These are phyloP conservation scores for Cichorium intybus DNA, from an alignment of 140 eudicot genomes.

Conservation along the genomic window DNA sequence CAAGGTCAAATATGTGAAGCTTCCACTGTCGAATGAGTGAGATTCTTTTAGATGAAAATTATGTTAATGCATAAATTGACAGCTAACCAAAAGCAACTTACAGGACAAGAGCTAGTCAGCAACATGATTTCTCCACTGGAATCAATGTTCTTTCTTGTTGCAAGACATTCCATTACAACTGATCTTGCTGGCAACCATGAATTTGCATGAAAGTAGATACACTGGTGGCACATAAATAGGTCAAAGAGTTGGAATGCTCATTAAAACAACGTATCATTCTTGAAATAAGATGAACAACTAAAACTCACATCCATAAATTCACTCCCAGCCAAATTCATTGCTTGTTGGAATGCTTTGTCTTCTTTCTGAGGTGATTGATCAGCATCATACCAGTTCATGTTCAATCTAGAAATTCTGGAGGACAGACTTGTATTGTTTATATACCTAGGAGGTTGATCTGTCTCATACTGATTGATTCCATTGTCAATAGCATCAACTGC, in stretches of 20 bases:
- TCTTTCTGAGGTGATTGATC: slow-evolving; percentile 92
- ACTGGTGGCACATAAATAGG: slow-evolving; percentile 41
- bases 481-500: slow-evolving; percentile 96
- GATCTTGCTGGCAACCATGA: slow-evolving; percentile 95
- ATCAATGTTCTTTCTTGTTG: slow-evolving; percentile 55
- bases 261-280: neutral
- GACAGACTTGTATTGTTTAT: slow-evolving; percentile 77
- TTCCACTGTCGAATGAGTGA: slow-evolving; percentile 55
- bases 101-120: slow-evolving; percentile 67
- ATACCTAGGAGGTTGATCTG: slow-evolving; percentile 66
- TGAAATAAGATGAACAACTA: neutral
- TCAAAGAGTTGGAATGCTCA: neutral
- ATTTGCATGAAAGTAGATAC: slow-evolving; percentile 52
- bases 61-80: neutral
- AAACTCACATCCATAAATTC: slow-evolving; percentile 79
- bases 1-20: slow-evolving; percentile 88
- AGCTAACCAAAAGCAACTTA: slow-evolving; percentile 37
- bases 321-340: slow-evolving; percentile 76
- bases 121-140: slow-evolving; percentile 91
- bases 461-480: slow-evolving; percentile 79
- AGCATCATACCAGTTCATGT: slow-evolving; percentile 71
- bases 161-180: slow-evolving; percentile 80
- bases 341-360: slow-evolving; percentile 73
- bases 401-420: slow-evolving; percentile 75
- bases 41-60: neutral